Percentiles rank a stretch among this genome's conserved stretches.
Evolutionary conservation across 164 flowering plant species (phyloP).

Genomic region (Cinnamomum micranthum): DNA sequence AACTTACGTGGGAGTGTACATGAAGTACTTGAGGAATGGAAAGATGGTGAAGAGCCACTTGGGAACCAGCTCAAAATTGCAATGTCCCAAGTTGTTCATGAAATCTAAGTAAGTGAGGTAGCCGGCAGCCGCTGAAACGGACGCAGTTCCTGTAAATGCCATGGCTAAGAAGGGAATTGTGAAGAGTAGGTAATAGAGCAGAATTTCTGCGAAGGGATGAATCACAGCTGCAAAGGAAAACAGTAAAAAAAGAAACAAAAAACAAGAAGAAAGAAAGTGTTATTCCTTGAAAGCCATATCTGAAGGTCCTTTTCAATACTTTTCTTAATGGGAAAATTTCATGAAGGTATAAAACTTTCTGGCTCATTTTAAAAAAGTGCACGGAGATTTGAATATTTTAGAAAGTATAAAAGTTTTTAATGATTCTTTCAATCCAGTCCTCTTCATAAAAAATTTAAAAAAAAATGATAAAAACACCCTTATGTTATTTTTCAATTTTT

Average conservation of each 20-base stretch:
- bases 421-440: too few species aligned
- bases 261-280: not conserved
- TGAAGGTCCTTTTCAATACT: too few species aligned
- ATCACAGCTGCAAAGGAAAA: slow-evolving; percentile 40
- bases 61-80: slow-evolving; percentile 58
- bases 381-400: too few species aligned
- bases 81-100: slow-evolving; percentile 63
- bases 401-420: too few species aligned
- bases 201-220: slow-evolving; percentile 58
- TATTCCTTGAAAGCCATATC: not conserved
- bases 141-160: slow-evolving; percentile 15
- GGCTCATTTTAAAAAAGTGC: too few species aligned
- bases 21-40: slow-evolving; percentile 52
- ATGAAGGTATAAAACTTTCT: too few species aligned
- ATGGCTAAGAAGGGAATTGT: slow-evolving; percentile 25
- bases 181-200: slow-evolving; percentile 32
- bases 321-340: too few species aligned
- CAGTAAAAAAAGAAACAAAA: not conserved
- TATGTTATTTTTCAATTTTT: too few species aligned
- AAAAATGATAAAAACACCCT: too few species aligned
- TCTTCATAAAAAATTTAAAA: too few species aligned
- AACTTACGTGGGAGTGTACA: slow-evolving; percentile 70
- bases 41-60: slow-evolving; percentile 28
- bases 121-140: slow-evolving; percentile 14
- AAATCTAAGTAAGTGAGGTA: slow-evolving; percentile 44